A percentile compares a stretch with the other conserved stretches of the same genome.
Conservation (phyloP, 768 basidiomycete genomes). For the Mycena rosella region DNA sequence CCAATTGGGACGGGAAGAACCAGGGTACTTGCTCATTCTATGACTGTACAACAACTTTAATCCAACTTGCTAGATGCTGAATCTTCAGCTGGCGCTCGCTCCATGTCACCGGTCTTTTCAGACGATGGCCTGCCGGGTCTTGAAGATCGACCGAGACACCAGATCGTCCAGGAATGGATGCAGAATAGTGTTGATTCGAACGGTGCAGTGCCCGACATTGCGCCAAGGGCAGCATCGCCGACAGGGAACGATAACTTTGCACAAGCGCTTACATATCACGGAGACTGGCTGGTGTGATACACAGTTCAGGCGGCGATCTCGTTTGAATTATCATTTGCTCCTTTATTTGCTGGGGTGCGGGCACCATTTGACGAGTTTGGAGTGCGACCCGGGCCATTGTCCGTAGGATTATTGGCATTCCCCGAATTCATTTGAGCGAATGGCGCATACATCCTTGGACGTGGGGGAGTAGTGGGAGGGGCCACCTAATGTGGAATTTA, state of each 20-base stretch:
- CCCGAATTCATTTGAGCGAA: slow-evolving; percentile 47
- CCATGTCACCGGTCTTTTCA: slow-evolving; percentile 44
- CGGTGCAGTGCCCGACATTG: slow-evolving; percentile 18
- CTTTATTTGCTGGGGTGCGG: slow-evolving; percentile 58
- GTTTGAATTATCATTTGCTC: slow-evolving; percentile 30
- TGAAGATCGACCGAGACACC: slow-evolving; percentile 24
- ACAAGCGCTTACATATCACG: slow-evolving; percentile 34
- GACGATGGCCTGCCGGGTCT: slow-evolving; percentile 39
- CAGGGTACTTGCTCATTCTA: slow-evolving; percentile 44
- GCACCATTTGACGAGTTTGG: slow-evolving; percentile 75
- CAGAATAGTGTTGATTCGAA: slow-evolving; percentile 38
- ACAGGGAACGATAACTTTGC: slow-evolving; percentile 23
- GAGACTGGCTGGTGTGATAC: slow-evolving; percentile 44
- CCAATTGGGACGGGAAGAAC: slow-evolving; percentile 59
- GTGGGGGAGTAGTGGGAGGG: slow-evolving; percentile 56
- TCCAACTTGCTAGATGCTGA: slow-evolving; percentile 44
- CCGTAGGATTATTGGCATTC: slow-evolving; percentile 37
- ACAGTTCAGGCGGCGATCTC: background rate
- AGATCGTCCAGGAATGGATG: slow-evolving; percentile 40
- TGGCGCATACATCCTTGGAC: slow-evolving; percentile 45
- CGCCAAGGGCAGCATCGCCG: slow-evolving; percentile 23
- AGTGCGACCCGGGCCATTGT: slow-evolving; percentile 57
- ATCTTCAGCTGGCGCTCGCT: slow-evolving; percentile 41
- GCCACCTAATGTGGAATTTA: slow-evolving; percentile 54
- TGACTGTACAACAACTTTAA: slow-evolving; percentile 16